phyloP scores from a whole-genome alignment of 2,329 filamentous ascomycete species.

The Epichloe uncinata region DNA sequence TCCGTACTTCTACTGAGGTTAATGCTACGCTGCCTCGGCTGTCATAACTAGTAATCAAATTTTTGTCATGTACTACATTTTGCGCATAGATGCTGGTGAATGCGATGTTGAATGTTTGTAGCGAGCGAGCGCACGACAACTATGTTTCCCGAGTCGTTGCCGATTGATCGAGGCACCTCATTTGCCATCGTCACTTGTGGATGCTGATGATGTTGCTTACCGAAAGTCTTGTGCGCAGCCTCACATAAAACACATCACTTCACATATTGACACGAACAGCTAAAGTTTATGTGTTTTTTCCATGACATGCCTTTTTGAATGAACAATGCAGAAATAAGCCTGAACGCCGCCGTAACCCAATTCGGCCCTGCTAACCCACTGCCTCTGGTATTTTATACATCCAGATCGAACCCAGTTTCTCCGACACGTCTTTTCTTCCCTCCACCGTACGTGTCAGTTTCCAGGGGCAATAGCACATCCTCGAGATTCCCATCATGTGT shows the following conservation, averaged over 20 bases:
- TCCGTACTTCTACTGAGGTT: neutral
- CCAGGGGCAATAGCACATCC: too few relatives aligned
- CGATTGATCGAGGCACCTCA: too few relatives aligned
- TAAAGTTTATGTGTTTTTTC: too few relatives aligned
- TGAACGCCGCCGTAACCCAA: conserved; percentile 25
- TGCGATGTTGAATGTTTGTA: neutral
- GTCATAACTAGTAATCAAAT: conserved; percentile 2
- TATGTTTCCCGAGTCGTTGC: too few relatives aligned
- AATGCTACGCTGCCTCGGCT: neutral
- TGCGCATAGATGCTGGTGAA: neutral
- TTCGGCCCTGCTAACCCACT: conserved; percentile 14
- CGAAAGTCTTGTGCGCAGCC: too few relatives aligned
- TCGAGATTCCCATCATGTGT: neutral
- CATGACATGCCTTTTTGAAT: conserved; percentile 4
- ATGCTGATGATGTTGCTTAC: too few relatives aligned
- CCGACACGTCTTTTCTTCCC: neutral
- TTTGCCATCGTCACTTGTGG: too few relatives aligned
- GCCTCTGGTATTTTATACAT: conserved; percentile 23
- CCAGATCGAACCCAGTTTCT: conserved; percentile 16
- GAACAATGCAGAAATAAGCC: conserved; percentile 16
- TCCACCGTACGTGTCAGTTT: neutral
- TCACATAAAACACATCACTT: too few relatives aligned
- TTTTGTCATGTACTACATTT: neutral
- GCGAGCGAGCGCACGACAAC: too few relatives aligned
- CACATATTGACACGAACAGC: neutral